Base-by-base conservation (phyloP, 768 basidiomycete genomes). In the Clavaria fumosa region DNA sequence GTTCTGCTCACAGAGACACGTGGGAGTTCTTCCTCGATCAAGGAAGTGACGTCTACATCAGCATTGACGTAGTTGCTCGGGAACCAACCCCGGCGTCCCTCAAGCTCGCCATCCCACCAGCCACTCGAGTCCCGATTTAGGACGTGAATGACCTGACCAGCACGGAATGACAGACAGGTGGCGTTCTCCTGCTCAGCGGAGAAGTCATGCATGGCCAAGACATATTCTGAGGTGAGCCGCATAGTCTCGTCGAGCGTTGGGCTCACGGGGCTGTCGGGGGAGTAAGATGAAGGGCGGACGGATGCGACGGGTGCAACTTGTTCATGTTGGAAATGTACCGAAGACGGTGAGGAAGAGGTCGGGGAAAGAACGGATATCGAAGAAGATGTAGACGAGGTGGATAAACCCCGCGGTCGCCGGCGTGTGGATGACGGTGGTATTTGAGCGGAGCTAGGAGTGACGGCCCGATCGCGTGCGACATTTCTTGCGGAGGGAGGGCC, bases 61-160 rank as follows among this genome's bases (percentile, higher is more conserved):
- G 69, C 60, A 46, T 75, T 78, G 45, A 86, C 83, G 59, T 95
- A 97, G 58, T 97, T 99, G 50, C 86, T 90, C 14, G 95, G 95
- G 58, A 97, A 97, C 95, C 95, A 99, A 9, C 95, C 95, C 48
- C 91, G 63, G 43, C 77, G 61, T 2, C 77, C 82, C 23, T 88
- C 82, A 12, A 93, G 55, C 57, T 97, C 89, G 7, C 95, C 95
- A 52, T 99, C 91, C 93, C 93, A 97, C 95, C 95, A 97, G 0
- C 95, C 95, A 47, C 78, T 84, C 3, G 66, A 43, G 59, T 96
- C 88, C 45, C 77, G 70, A 50, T 86, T 88, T 34, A 82, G 63
- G n/a, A 96, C 88, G 42, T 78, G 78, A 39, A 97, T 89, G 38
- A 91, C 69, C 51, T 96, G 83, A 3, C 93, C 91, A 1, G 85